phyloP scores from a whole-genome alignment of 2,329 filamentous ascomycete species.

The Claviceps africana region DNA sequence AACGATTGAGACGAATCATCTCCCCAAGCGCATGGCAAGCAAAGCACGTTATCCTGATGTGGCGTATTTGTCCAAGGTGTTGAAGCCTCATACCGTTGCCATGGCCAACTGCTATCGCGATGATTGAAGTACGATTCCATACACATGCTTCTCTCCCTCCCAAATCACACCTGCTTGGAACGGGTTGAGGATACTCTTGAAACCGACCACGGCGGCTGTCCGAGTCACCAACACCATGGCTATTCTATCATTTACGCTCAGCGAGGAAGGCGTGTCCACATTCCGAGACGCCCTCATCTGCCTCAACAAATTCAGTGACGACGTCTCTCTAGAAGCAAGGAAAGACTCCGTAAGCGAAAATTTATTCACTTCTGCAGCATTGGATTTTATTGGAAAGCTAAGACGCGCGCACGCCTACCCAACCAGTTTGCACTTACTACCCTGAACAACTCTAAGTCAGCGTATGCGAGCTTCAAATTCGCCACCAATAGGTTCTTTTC shows the following conservation, averaged over 20 bases:
- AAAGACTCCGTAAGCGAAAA: constrained; percentile 43
- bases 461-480: constrained; percentile 60
- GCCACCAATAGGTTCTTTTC: constrained; percentile 57
- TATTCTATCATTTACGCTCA: constrained; percentile 58
- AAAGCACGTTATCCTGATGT: neutral
- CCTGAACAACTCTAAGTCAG: constrained; percentile 67
- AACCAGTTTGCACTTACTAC: constrained; percentile 58
- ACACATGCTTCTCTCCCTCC: neutral
- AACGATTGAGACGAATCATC: neutral
- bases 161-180: neutral
- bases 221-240: constrained; percentile 28
- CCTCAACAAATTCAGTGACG: constrained; percentile 66
- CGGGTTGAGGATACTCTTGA: neutral
- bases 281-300: constrained; percentile 63
- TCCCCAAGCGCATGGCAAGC: no score
- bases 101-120: neutral
- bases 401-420: neutral
- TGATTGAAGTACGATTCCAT: neutral
- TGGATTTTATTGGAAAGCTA: neutral
- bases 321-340: constrained; percentile 60
- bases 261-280: constrained; percentile 54
- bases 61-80: neutral
- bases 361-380: neutral
- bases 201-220: neutral
- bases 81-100: neutral